These are phyloP conservation scores for Chimonanthus salicifolius DNA, from an alignment of 164 flowering plant species.

Conservation along the genomic window DNA sequence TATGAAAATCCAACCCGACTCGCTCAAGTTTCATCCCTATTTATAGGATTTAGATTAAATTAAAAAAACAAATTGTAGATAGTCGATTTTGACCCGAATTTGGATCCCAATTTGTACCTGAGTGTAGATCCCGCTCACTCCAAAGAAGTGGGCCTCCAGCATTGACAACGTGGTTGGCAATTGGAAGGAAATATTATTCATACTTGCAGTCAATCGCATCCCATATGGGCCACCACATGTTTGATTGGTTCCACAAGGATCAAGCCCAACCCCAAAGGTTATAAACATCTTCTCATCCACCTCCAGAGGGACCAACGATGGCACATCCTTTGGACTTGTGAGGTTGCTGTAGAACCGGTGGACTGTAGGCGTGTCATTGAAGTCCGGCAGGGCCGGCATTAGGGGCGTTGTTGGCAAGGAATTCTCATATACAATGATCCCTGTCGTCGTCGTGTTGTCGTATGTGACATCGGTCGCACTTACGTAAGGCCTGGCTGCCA, in stretches of 20 bases:
- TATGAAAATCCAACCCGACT: too few species aligned
- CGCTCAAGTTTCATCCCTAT: too few species aligned
- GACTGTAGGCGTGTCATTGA: conserved; percentile 56
- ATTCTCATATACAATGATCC: conserved; percentile 23
- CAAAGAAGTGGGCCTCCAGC: conserved; percentile 39
- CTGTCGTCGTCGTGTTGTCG: conserved; percentile 41
- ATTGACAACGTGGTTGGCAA: conserved; percentile 36
- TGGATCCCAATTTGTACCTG: background rate
- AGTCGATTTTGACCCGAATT: too few species aligned
- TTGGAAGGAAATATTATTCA: conserved; percentile 59
- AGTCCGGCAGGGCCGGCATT: conserved; percentile 51
- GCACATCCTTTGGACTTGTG: conserved; percentile 28
- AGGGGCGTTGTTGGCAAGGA: conserved; percentile 20
- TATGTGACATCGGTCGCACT: conserved; percentile 19
- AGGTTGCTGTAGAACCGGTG: conserved; percentile 39
- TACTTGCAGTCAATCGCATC: conserved; percentile 37
- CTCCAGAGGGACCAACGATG: conserved; percentile 33
- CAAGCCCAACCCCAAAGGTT: conserved; percentile 45
- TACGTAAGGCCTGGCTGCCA: conserved; percentile 50
- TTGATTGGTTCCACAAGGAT: conserved; percentile 23
- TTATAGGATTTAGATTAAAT: too few species aligned
- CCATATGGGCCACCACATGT: conserved; percentile 26
- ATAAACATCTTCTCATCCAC: conserved; percentile 60
- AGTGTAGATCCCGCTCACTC: conserved; percentile 42
- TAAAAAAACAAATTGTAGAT: too few species aligned